phyloP scores from a whole-genome alignment of 768 basidiomycete genomes.

The Kwoniella newhampshirensis region DNA sequence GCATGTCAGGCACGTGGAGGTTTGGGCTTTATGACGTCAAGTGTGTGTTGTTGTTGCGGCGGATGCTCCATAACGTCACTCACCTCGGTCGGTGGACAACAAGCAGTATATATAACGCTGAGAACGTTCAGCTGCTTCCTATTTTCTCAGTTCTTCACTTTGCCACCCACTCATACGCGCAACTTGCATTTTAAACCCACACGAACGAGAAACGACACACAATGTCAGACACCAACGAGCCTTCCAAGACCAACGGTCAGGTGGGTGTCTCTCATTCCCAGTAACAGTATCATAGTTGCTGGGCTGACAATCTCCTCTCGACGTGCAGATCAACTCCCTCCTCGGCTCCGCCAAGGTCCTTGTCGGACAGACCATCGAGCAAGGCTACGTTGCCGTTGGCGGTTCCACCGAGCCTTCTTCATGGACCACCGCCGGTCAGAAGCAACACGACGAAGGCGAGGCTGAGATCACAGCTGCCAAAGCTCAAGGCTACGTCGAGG shows the following conservation, averaged over 20 bases:
- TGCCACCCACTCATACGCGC: constrained; percentile 2
- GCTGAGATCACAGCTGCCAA: constrained; percentile 53
- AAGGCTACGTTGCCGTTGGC: constrained; percentile 45
- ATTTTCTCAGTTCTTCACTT: constrained; percentile 5
- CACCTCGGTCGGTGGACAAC: no score
- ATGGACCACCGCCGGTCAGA: constrained; percentile 48
- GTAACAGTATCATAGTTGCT: constrained; percentile 53
- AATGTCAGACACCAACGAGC: constrained; percentile 40
- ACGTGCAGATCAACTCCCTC: constrained; percentile 48
- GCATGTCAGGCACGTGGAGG: no score
- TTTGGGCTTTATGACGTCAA: no score
- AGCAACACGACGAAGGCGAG: constrained; percentile 51
- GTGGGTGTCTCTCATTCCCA: constrained; percentile 43
- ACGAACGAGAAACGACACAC: constrained; percentile 8
- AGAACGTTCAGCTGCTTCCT: no score
- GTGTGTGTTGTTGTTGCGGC: no score
- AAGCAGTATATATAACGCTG: no score
- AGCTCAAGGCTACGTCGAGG: constrained; percentile 51
- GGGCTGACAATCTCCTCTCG: constrained; percentile 45
- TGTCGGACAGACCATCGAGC: constrained; percentile 42
- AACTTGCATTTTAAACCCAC: constrained; percentile 11
- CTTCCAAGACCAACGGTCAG: constrained; percentile 52
- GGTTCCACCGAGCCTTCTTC: constrained; percentile 47
- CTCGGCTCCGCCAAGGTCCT: constrained; percentile 49
- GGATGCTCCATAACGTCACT: no score